Evolutionary conservation across 177 flowering plant genomes (phyloP).

Genomic region (Vitis hybrid): DNA sequence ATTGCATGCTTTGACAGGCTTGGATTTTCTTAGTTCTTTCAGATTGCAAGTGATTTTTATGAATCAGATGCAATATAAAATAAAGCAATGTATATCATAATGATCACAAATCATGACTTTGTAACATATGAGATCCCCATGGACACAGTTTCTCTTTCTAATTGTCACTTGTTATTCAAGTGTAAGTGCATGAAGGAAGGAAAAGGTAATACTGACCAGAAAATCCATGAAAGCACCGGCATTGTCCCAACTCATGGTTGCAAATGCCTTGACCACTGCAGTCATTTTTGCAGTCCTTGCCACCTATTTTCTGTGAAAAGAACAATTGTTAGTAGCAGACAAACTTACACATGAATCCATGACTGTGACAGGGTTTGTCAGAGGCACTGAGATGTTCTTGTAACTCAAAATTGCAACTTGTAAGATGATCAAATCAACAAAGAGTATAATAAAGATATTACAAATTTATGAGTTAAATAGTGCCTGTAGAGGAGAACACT

Average conservation of each 20-base stretch:
- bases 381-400: not conserved
- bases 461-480: not conserved
- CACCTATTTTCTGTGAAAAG: conserved; percentile 61
- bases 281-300: conserved; percentile 64
- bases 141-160: not conserved
- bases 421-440: not conserved
- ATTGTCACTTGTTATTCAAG: not conserved
- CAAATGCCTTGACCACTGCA: conserved; percentile 95
- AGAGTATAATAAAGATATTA: not conserved
- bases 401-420: not conserved
- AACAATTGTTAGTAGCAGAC: not conserved
- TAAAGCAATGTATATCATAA: not conserved
- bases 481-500: no score
- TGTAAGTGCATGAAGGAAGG: not conserved
- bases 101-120: not conserved
- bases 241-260: conserved; percentile 80
- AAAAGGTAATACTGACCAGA: conserved; percentile 56
- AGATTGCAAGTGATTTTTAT: not conserved
- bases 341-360: not conserved
- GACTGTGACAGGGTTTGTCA: not conserved
- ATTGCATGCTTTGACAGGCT: not conserved
- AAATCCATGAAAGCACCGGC: conserved; percentile 95
- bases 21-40: not conserved
- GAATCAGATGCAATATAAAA: not conserved
- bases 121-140: not conserved